Percentiles rank a stretch among this genome's conserved stretches.
Conservation (phyloP, 192 early-diverging fungal genomes). For the Entrophospora sp. region DNA sequence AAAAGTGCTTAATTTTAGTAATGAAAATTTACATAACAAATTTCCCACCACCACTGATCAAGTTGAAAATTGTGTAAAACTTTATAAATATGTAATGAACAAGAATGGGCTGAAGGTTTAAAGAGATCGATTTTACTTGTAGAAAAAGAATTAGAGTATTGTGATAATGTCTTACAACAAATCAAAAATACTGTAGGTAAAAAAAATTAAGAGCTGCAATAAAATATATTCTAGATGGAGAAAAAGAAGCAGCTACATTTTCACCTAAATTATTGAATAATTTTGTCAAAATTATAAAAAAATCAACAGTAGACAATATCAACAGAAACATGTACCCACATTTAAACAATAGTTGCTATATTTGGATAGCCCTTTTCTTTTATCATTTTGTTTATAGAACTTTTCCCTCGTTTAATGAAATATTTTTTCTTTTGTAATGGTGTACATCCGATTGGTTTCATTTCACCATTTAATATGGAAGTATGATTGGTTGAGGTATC, state of each 20-base stretch:
- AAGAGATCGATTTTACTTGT: conserved; percentile 67
- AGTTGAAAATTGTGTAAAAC: conserved; percentile 99
- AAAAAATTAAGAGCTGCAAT: conserved; percentile 79
- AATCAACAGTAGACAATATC: too few relatives aligned
- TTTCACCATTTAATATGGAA: too few relatives aligned
- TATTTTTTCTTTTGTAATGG: too few relatives aligned
- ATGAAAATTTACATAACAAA: conserved; percentile 77
- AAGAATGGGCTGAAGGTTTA: conserved; percentile 89
- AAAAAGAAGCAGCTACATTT: conserved; percentile 42
- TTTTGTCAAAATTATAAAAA: too few relatives aligned
- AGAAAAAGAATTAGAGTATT: conserved; percentile 73
- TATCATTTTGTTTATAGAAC: too few relatives aligned
- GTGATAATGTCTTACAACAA: conserved; percentile 55
- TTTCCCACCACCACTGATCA: conserved; percentile 89
- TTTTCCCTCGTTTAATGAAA: too few relatives aligned
- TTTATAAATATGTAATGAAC: conserved; percentile 88
- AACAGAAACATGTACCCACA: too few relatives aligned
- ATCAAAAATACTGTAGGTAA: conserved; percentile 71
- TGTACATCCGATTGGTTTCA: too few relatives aligned
- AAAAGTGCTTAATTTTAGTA: conserved; percentile 74
- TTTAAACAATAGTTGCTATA: too few relatives aligned
- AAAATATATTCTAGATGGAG: conserved; percentile 62
- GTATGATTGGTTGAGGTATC: too few relatives aligned
- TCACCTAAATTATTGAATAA: too few relatives aligned
- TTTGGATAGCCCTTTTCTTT: too few relatives aligned